Evolutionary conservation across 179 eudicot species (phyloP).

Genomic region (Beta corolliflora): DNA sequence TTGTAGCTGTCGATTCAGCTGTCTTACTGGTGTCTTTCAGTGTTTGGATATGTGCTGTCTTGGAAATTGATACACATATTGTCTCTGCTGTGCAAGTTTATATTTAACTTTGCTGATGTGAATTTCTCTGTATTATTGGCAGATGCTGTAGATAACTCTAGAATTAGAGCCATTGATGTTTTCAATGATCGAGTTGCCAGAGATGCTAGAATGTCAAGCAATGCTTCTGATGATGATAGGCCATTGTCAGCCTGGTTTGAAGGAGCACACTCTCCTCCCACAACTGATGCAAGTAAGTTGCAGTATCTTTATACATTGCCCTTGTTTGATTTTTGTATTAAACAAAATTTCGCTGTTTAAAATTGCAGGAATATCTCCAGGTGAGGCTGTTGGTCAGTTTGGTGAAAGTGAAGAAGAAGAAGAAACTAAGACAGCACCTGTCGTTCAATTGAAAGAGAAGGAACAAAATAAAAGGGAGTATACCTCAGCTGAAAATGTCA

Average conservation of each 20-base stretch:
- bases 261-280: slow-evolving; percentile 44
- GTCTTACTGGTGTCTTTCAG: neutral
- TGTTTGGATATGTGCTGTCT: neutral
- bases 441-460: slow-evolving; percentile 29
- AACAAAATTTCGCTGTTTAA: slow-evolving; percentile 5
- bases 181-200: slow-evolving; percentile 24
- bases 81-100: neutral
- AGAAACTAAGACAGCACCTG: slow-evolving; percentile 10
- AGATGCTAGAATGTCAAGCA: slow-evolving; percentile 34
- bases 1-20: neutral
- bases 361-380: slow-evolving; percentile 29
- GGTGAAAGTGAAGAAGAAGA: slow-evolving; percentile 24
- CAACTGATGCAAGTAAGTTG: slow-evolving; percentile 52
- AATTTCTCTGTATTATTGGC: slow-evolving; percentile 22
- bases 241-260: slow-evolving; percentile 71
- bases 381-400: slow-evolving; percentile 30
- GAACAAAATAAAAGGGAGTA: slow-evolving; percentile 17
- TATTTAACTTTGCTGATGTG: neutral
- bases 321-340: neutral
- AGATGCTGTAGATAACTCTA: slow-evolving; percentile 39
- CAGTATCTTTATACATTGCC: neutral
- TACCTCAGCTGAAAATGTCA: slow-evolving; percentile 23
- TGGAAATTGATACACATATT: too few species aligned
- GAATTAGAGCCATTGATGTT: slow-evolving; percentile 30
- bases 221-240: slow-evolving; percentile 54